A percentile compares a stretch with the other conserved stretches of the same genome.
These are phyloP conservation scores for Parsonsia alboflavescens DNA, from an alignment of 257 asterid species.

Conservation along the genomic window DNA sequence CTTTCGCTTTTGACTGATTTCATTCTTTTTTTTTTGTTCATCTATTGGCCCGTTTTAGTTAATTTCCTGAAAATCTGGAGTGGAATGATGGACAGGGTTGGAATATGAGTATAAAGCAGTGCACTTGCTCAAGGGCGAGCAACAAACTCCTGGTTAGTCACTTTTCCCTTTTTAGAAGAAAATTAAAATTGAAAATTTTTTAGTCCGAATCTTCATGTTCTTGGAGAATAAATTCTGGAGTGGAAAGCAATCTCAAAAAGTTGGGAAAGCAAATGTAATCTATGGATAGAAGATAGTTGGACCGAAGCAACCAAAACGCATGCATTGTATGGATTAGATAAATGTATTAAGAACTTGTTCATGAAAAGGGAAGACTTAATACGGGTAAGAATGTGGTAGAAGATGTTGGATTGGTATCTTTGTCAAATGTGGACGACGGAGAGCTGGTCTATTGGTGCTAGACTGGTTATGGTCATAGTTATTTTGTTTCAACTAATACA, in stretches of 20 bases:
- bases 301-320: not conserved
- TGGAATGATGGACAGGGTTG: not conserved
- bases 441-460: not conserved
- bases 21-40: not conserved
- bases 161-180: not conserved
- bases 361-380: not conserved
- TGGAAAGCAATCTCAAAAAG: not conserved
- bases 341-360: not conserved
- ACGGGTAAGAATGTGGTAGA: not conserved
- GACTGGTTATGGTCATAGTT: not conserved
- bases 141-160: constrained; percentile 5
- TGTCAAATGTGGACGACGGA: not conserved
- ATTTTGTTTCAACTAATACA: not conserved
- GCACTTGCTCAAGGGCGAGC: constrained; percentile 5
- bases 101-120: constrained; percentile 11
- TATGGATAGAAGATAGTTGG: not conserved
- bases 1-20: not conserved
- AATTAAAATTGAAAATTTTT: not conserved
- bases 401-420: not conserved
- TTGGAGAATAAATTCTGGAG: not conserved
- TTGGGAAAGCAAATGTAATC: no score
- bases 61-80: not conserved
- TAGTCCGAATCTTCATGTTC: not conserved
- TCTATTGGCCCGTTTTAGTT: not conserved
- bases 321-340: not conserved